Conservation (phyloP, 345 rosid genomes). For the Brassica nigra region DNA sequence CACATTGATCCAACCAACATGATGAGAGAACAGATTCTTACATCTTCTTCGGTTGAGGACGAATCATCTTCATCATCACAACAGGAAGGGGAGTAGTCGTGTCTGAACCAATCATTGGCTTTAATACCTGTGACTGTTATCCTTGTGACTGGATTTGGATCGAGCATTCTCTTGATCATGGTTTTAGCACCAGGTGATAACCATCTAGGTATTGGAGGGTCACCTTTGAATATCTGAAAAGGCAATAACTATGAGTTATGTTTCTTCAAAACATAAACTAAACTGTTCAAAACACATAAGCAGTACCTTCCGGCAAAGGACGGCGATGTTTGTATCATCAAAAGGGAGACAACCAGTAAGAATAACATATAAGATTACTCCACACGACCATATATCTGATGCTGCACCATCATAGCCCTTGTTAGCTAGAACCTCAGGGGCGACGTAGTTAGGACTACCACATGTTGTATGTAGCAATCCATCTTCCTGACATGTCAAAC, state of each 20-base stretch:
- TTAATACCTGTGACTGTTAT: slow-evolving; percentile 60
- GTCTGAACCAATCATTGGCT: slow-evolving; percentile 71
- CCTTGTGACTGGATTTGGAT: slow-evolving; percentile 74
- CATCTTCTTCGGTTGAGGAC: slow-evolving; percentile 55
- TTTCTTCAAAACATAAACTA: slow-evolving; percentile 14
- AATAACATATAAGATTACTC: slow-evolving; percentile 82
- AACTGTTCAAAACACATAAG: not conserved
- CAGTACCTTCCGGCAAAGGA: slow-evolving; percentile 75
- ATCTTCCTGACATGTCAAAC: slow-evolving; percentile 53
- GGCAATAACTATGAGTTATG: not conserved
- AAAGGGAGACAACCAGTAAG: slow-evolving; percentile 88
- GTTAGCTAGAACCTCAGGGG: slow-evolving; percentile 86
- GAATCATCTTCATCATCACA: slow-evolving; percentile 57
- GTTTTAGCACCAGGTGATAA: slow-evolving; percentile 69
- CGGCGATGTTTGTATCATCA: slow-evolving; percentile 86
- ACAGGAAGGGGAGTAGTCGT: slow-evolving; percentile 56
- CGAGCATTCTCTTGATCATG: slow-evolving; percentile 74
- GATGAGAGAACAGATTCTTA: slow-evolving; percentile 34
- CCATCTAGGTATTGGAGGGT: slow-evolving; percentile 80
- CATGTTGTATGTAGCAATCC: slow-evolving; percentile 90
- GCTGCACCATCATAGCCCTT: slow-evolving; percentile 88
- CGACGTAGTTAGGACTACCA: slow-evolving; percentile 97
- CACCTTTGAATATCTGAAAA: slow-evolving; percentile 77
- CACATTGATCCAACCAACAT: not conserved
- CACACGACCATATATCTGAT: slow-evolving; percentile 92